A percentile compares a stretch with the other conserved stretches of the same genome.
Conservation (phyloP, 441 rosid genomes). For the Macaranga tanarius region DNA sequence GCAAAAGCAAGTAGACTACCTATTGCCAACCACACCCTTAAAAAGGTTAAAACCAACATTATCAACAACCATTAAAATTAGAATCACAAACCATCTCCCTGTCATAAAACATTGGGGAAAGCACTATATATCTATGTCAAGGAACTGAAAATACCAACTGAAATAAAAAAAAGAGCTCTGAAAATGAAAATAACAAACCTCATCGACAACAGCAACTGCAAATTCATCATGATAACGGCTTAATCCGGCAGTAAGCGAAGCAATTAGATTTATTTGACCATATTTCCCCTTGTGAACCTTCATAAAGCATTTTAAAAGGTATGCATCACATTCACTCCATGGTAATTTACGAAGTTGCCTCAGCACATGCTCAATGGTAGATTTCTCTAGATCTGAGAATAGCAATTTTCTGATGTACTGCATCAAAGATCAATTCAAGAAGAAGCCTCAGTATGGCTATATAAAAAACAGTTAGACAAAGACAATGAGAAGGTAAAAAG, state of each 20-base stretch:
- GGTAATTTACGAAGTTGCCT: slow-evolving; percentile 98
- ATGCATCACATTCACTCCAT: slow-evolving; percentile 93
- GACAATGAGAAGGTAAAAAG: slow-evolving; percentile 15
- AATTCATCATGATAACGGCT: slow-evolving; percentile 98
- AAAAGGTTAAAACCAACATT: background rate
- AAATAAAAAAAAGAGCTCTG: background rate
- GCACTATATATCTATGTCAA: background rate
- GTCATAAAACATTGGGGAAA: background rate
- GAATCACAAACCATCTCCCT: background rate
- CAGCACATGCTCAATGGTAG: slow-evolving; percentile 86
- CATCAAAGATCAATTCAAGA: slow-evolving; percentile 29
- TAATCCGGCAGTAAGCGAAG: slow-evolving; percentile 96
- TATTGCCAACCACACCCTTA: background rate
- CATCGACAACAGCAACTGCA: slow-evolving; percentile 98
- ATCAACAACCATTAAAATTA: background rate
- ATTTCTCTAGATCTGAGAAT: slow-evolving; percentile 96
- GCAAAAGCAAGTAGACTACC: too few relatives aligned
- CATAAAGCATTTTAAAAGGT: slow-evolving; percentile 96
- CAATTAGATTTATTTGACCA: slow-evolving; percentile 96
- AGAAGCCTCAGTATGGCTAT: slow-evolving; percentile 4
- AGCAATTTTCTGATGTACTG: slow-evolving; percentile 94
- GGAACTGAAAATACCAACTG: background rate
- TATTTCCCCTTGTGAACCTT: slow-evolving; percentile 96
- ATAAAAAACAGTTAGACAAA: slow-evolving; percentile 15
- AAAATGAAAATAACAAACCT: slow-evolving; percentile 54